These are phyloP conservation scores for Casuarina glauca DNA, from an alignment of 306 rosid genomes.

Conservation along the genomic window DNA sequence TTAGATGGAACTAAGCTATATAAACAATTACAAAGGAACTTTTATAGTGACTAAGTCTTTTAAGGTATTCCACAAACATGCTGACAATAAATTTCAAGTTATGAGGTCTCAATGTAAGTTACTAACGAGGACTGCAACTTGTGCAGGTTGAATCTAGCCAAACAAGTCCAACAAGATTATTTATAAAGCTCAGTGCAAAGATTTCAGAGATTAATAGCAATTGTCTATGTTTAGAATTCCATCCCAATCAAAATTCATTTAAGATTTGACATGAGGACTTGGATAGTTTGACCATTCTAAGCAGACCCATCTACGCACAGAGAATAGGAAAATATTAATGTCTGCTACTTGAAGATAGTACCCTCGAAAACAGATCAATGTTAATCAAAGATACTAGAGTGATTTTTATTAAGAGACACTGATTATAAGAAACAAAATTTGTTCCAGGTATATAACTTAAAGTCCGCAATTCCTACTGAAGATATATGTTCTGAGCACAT, in stretches of 20 bases:
- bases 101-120: not conserved
- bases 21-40: no score
- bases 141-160: not conserved
- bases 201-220: not conserved
- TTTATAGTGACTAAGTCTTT: no score
- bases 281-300: not conserved
- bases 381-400: not conserved
- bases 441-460: no score
- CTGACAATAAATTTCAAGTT: not conserved
- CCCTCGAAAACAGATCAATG: not conserved
- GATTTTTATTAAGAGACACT: not conserved
- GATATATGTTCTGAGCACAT: no score
- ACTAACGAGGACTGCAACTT: not conserved
- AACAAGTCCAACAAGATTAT: not conserved
- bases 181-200: not conserved
- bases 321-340: not conserved
- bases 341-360: not conserved
- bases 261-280: not conserved
- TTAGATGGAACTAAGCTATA: no score
- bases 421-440: not conserved
- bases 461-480: no score
- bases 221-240: not conserved
- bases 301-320: not conserved
- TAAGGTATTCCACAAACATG: no score
- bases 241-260: not conserved